Base-by-base conservation (phyloP, 352 stramenopile species). In the Saprolegnia diclina region DNA sequence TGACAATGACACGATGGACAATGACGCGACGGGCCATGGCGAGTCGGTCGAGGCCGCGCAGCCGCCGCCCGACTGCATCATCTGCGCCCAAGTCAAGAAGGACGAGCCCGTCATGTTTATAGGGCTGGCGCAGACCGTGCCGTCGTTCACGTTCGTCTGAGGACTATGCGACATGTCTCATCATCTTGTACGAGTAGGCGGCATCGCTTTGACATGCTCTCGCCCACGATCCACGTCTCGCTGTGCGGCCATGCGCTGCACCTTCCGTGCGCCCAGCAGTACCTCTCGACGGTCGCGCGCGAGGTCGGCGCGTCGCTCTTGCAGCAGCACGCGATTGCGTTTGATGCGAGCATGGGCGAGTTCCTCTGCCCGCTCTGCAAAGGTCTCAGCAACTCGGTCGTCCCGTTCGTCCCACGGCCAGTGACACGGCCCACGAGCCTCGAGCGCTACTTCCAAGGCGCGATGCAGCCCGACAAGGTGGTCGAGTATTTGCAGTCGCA, bases 291-390 rank as follows among this genome's bases (percentile, higher is more conserved):
- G 14, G 81, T 97, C 24, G 77, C 76, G 44, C 77, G 87, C 13
- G 83, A 94, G 67, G 87, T n/a, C 42, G 42, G 42, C 13, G 13
- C 81, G 24, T 76, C 74, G 14, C 85, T 82, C 64, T 87, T 89
- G 40, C 83, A 90, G 71, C 80, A 92, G 57, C 86, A 73, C 26
- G 82, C 90, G 52, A 89, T 95, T 19, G 87, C 87, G 16, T 93
- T 96, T 32, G 87, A 97, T 59, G 82, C 92, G 0, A 71, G 90
- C 45, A 84, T 85, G 53, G 82, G 85, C 14, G 90, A 97, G 73
- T 97, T 96, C 59, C 75, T 97, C 16, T 97, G 91, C 53, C 91
- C 91, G 5, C 72, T 97, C 18, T 97, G 91, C 64, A 94, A 97
- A 69, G 79, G 80, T 16, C 78, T 97, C 18, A 95, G 87, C 70